Conservation (phyloP, 2,329 filamentous ascomycete species). For the Monilinia laxa region DNA sequence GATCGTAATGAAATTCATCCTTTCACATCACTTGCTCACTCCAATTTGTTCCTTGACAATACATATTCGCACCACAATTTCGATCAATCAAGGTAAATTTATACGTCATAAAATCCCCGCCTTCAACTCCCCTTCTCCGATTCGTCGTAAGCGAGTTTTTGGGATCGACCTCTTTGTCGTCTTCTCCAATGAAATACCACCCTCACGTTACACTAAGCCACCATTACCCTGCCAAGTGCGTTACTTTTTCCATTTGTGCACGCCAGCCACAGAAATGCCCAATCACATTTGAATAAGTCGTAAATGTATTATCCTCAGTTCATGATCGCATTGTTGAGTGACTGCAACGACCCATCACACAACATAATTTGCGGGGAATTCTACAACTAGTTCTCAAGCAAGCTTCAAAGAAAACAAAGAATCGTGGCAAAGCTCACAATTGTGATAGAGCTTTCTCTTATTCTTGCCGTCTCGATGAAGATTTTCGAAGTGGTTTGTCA, state of each 20-base stretch:
- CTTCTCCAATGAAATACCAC: background rate
- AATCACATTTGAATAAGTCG: background rate
- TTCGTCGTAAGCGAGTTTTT: slow-evolving; percentile 10
- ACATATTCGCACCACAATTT: background rate
- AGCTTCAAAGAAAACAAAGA: slow-evolving; percentile 13
- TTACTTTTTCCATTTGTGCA: background rate
- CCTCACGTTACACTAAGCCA: background rate
- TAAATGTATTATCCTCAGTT: background rate
- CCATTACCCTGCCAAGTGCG: slow-evolving; percentile 3
- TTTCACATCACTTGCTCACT: background rate
- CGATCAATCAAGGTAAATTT: background rate
- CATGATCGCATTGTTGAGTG: background rate
- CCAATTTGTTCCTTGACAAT: background rate
- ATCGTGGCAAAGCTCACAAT: background rate
- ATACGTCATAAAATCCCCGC: slow-evolving; percentile 18
- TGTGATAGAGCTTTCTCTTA: background rate
- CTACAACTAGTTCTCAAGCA: background rate
- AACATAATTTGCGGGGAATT: slow-evolving; percentile 2
- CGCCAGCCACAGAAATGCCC: background rate
- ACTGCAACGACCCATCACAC: background rate
- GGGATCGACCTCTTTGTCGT: slow-evolving; percentile 1
- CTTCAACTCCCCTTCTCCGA: slow-evolving; percentile 3
- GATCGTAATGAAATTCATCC: background rate
- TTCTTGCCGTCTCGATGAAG: background rate
- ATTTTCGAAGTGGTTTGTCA: background rate